Conservation (phyloP, 768 basidiomycete species). For the Suillus weaverae region DNA sequence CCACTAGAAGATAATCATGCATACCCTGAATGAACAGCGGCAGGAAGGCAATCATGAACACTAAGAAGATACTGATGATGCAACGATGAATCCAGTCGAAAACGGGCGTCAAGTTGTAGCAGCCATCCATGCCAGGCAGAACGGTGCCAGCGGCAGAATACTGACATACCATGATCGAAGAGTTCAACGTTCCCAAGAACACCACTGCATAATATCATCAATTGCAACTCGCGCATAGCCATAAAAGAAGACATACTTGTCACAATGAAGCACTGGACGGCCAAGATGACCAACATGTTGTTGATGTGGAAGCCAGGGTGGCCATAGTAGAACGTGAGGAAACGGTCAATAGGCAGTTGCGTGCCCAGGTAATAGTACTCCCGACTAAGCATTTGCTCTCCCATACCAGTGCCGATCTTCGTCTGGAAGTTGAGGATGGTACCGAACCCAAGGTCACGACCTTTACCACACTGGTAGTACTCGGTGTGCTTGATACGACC, state of each 20-base stretch:
- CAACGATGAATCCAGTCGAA: slow-evolving; percentile 95
- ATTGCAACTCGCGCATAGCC: slow-evolving; percentile 3
- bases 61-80: slow-evolving; percentile 97
- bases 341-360: slow-evolving; percentile 95
- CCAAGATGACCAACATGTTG: slow-evolving; percentile 97
- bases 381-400: slow-evolving; percentile 98
- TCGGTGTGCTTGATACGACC: slow-evolving; percentile 99
- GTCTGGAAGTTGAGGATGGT: slow-evolving; percentile 99
- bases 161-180: slow-evolving; percentile 74
- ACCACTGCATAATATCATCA: slow-evolving; percentile 60
- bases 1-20: slow-evolving; percentile 13
- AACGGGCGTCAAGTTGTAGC: slow-evolving; percentile 92
- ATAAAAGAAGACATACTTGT: slow-evolving; percentile 60
- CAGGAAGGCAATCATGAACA: slow-evolving; percentile 96
- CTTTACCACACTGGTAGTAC: slow-evolving; percentile 99
- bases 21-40: slow-evolving; percentile 93
- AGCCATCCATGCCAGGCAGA: slow-evolving; percentile 78
- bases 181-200: slow-evolving; percentile 91
- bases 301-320: slow-evolving; percentile 99
- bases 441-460: slow-evolving; percentile 97
- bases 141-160: slow-evolving; percentile 74
- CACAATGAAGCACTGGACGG: slow-evolving; percentile 93
- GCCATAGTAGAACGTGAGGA: slow-evolving; percentile 99
- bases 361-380: slow-evolving; percentile 99
- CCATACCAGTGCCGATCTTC: slow-evolving; percentile 99